Base-by-base conservation (phyloP, 805 yeast genomes). In the Kodamaea lidongshanica region DNA sequence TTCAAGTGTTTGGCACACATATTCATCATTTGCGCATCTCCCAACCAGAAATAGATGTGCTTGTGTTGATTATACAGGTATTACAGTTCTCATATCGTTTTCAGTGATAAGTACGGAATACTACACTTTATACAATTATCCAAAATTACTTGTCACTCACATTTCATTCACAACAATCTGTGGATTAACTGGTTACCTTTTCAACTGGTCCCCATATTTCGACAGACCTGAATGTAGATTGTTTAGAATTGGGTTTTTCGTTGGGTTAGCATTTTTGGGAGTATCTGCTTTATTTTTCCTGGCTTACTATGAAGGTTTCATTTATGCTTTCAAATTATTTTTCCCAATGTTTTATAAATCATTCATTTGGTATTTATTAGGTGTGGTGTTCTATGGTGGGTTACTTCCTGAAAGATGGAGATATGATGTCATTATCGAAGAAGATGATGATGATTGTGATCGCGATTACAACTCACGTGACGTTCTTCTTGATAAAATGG, bases 1-100 rank as follows among this genome's bases (percentile, higher is more conserved):
- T 25, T 86, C 96, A 1, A 75, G 79, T 2, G 58, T 79, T 23
- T 89, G 96, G 96, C 98, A 89, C 56, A 83, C 96, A 3, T 88
- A 86, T 56, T 74, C 81, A 36, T 78, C 86, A 38, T 82, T 86
- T 40, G 74, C 89, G 11, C 69, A 70, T 29, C 54, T 81, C 25
- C 46, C 62, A 12, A 52, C 76, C 39, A 71, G 95, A 51, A 68
- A 77, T 41, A 72, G 75, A 31, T 85, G 83, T 58, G 96, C 96
- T 0, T 92, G 98, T 54, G 76, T 88, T 24, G 98, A 89, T 60
- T 89, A 89, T 56, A 80, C 94, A 5, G 98, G 98, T 2, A 89
- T 89, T 42, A 86, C 96, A 0, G 70, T 87, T 9, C 62, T 92
- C 41, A 88, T 89, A 44, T 81, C 95, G 0, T 89, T 94, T 10